Percentiles rank a stretch among this genome's conserved stretches.
These are phyloP conservation scores for Cephalotrichum gorgonifer DNA, from an alignment of 2,329 filamentous ascomycete genomes.

Conservation along the genomic window DNA sequence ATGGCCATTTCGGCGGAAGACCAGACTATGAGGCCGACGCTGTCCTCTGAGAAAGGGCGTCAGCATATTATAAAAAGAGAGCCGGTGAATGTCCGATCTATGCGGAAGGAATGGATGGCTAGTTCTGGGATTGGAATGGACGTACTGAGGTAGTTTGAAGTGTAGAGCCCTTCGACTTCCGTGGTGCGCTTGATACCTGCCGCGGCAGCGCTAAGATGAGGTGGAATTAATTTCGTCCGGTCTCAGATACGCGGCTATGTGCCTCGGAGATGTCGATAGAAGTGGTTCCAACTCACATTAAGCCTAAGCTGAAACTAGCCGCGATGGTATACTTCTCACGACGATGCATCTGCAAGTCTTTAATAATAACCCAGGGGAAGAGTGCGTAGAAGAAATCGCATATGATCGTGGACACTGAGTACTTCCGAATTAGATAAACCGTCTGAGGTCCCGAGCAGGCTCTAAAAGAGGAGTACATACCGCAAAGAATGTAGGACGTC, in stretches of 20 bases:
- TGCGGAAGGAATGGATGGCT: background rate
- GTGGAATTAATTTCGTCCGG: background rate
- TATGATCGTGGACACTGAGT: constrained; percentile 14
- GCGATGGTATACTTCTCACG: constrained; percentile 33
- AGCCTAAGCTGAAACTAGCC: constrained; percentile 28
- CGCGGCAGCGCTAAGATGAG: constrained; percentile 13
- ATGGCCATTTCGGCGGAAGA: constrained; percentile 25
- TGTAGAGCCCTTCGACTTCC: constrained; percentile 17
- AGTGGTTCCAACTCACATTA: constrained; percentile 21
- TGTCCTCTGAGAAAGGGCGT: constrained; percentile 16
- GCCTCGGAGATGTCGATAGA: background rate
- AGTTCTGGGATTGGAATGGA: background rate
- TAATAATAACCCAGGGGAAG: constrained; percentile 33
- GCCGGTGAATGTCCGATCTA: background rate
- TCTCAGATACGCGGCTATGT: background rate
- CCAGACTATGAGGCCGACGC: constrained; percentile 25
- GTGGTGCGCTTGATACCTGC: constrained; percentile 18
- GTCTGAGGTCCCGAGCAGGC: too few relatives aligned
- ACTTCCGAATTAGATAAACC: background rate
- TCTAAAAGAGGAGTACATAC: constrained; percentile 5
- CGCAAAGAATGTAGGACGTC: constrained; percentile 12
- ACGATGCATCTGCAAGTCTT: constrained; percentile 31
- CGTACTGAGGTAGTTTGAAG: constrained; percentile 12
- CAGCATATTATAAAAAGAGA: constrained; percentile 7
- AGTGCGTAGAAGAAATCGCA: constrained; percentile 27